Conservation (phyloP, 2,329 filamentous ascomycete species). For the Penicillium sclerotigenum region DNA sequence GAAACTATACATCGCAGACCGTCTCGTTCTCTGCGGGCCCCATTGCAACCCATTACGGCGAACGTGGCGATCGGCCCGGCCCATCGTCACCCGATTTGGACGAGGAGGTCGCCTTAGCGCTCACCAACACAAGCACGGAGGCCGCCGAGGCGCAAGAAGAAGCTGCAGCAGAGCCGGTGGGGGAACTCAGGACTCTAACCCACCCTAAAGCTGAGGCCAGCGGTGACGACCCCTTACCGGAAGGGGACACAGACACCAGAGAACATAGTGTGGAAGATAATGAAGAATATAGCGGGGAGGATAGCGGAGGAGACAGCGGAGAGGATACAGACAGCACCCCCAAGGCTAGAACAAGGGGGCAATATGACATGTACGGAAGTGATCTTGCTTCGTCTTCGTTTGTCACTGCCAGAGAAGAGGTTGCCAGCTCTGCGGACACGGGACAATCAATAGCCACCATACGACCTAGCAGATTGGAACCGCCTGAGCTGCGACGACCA, state of each 20-base stretch:
- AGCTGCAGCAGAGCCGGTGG: conserved; percentile 8
- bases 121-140: conserved; percentile 19
- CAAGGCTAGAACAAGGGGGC: conserved; percentile 3
- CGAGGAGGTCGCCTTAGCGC: conserved; percentile 16
- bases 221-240: conserved; percentile 2
- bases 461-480: conserved; percentile 1
- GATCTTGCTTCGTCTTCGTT: conserved; percentile 27
- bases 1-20: conserved; percentile 46
- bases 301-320: conserved; percentile 1
- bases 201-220: conserved; percentile 21
- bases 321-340: conserved; percentile 18
- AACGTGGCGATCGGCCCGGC: conserved; percentile 35
- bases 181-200: conserved; percentile 25
- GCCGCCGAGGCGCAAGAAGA: conserved; percentile 9
- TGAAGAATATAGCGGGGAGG: background rate
- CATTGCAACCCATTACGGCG: conserved; percentile 40
- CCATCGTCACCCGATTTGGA: conserved; percentile 11
- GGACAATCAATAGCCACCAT: conserved; percentile 15
- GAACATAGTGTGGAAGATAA: background rate
- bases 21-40: conserved; percentile 54
- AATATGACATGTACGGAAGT: conserved; percentile 12
- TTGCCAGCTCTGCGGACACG: conserved; percentile 16
- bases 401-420: conserved; percentile 32
- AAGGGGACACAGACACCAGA: conserved; percentile 1
- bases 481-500: conserved; percentile 5